Base-by-base conservation (phyloP, 2,329 filamentous ascomycete genomes). In the Dissoconium aciculare region DNA sequence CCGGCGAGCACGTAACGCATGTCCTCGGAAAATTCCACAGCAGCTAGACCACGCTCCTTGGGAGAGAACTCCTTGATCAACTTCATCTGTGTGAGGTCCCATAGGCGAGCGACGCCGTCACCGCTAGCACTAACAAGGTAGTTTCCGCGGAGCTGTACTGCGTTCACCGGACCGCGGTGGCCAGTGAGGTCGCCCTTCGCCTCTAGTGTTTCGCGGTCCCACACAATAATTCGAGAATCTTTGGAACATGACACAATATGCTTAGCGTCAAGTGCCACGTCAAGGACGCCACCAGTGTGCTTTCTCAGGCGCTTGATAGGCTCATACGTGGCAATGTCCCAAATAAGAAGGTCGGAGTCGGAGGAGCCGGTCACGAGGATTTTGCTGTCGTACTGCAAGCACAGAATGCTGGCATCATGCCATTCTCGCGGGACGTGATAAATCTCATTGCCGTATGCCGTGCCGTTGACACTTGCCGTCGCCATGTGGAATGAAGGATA, bases 241-340 rank as follows among this genome's bases (percentile, higher is more conserved):
- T 98, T 98, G 53, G 83, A 93, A 63, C 89, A 98, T 4, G 87
- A 94, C 30, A 95, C 78, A 47, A 98, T 94, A 57, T 92, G 78
- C 45, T 78, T 76, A 41, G 83, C 72, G 52, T 98, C 84, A 42
- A 98, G 87, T 41, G 83, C 87, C 6, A 98, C 74, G 52, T 98
- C 89, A 10, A 98, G 69, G 23, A 98, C 85, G 30, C 89, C 87
- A 3, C 83, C 83, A 4, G 71, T 72, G 59, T 98, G 89, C 39
- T 78, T 74, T 17, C 63, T 60, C 10, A 98, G 73, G 17, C 82
- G 78, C 29, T 71, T 74, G 36, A 93, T 72, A 0, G 89, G 85
- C 35, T 71, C 67, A 54, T 87, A 94, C 21, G 79, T 70, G 41
- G 74, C 72, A 45, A 94, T 72, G 45, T 84, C 77, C 71, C 92